Percentiles rank a stretch among this genome's conserved stretches.
Conservation (phyloP, 129 eudicot species). For the Solidago caesia region DNA sequence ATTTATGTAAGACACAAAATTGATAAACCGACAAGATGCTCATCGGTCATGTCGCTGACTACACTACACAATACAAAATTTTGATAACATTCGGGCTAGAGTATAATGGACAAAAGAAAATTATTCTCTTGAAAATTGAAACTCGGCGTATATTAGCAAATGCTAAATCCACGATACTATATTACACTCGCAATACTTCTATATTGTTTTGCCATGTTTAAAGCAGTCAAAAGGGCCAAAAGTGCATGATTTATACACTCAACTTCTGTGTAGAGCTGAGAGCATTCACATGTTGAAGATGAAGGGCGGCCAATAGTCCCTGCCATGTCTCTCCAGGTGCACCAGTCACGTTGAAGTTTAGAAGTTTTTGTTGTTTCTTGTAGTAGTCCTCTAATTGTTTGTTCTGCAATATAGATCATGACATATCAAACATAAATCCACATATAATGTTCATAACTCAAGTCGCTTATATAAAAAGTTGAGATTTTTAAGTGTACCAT, state of each 20-base stretch:
- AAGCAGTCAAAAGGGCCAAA: slow-evolving; percentile 10
- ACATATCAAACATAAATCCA: slow-evolving; percentile 14
- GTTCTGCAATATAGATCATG: slow-evolving; percentile 40
- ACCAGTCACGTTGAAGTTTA: slow-evolving; percentile 76
- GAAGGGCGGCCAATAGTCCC: slow-evolving; percentile 83
- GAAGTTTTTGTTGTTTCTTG: slow-evolving; percentile 80
- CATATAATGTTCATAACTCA: slow-evolving; percentile 2
- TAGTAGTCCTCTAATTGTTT: slow-evolving; percentile 85
- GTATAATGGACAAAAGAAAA: slow-evolving; percentile 20
- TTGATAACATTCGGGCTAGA: slow-evolving; percentile 10
- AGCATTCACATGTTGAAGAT: slow-evolving; percentile 76
- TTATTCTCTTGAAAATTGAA: slow-evolving; percentile 30
- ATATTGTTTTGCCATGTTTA: slow-evolving; percentile 24
- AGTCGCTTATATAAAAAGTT: slow-evolving; percentile 20
- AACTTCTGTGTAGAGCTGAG: slow-evolving; percentile 58
- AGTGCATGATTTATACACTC: slow-evolving; percentile 47
- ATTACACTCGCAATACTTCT: slow-evolving; percentile 30
- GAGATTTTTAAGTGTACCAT: slow-evolving; percentile 35
- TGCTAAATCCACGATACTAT: slow-evolving; percentile 33
- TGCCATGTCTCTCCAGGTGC: slow-evolving; percentile 88
- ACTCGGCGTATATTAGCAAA: slow-evolving; percentile 31
- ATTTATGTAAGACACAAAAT: slow-evolving; percentile 37
- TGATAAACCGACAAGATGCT: slow-evolving; percentile 20
- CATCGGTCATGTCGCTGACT: slow-evolving; percentile 27
- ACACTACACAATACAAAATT: slow-evolving; percentile 29